These are phyloP conservation scores for Trichoderma guizhouense DNA, from an alignment of 2,329 filamentous ascomycete genomes.

Conservation along the genomic window DNA sequence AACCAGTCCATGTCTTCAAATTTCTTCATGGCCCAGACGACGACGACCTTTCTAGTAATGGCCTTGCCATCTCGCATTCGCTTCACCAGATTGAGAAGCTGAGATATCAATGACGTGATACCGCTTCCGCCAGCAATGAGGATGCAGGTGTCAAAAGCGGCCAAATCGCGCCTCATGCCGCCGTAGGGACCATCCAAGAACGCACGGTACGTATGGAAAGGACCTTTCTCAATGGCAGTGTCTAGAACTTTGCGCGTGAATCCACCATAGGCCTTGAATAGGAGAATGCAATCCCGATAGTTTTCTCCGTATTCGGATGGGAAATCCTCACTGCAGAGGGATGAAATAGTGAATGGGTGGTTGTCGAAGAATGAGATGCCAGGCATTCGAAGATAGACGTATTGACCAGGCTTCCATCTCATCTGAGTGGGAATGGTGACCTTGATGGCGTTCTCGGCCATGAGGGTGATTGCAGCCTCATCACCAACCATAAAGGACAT, in stretches of 20 bases:
- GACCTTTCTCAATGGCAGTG: slow-evolving; percentile 78
- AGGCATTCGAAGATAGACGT: slow-evolving; percentile 91
- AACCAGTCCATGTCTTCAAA: slow-evolving; percentile 98
- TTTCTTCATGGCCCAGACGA: slow-evolving; percentile 90
- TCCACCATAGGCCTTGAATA: slow-evolving; percentile 87
- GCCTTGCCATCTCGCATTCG: slow-evolving; percentile 93
- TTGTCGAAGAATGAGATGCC: slow-evolving; percentile 88
- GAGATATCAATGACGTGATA: slow-evolving; percentile 88
- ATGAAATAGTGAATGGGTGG: slow-evolving; percentile 93
- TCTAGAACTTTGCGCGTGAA: slow-evolving; percentile 86
- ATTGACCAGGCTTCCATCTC: slow-evolving; percentile 90
- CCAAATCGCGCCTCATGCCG: slow-evolving; percentile 84
- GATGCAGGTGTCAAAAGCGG: slow-evolving; percentile 90
- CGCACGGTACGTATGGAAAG: slow-evolving; percentile 86
- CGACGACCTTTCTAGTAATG: slow-evolving; percentile 83
- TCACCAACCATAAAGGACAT: slow-evolving; percentile 84
- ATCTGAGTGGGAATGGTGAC: slow-evolving; percentile 91
- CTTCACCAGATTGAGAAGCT: slow-evolving; percentile 91
- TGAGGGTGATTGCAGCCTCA: slow-evolving; percentile 81
- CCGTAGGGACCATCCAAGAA: slow-evolving; percentile 95
- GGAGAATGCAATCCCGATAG: slow-evolving; percentile 83
- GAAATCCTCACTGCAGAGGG: slow-evolving; percentile 88
- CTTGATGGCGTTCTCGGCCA: slow-evolving; percentile 93
- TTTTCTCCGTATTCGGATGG: slow-evolving; percentile 86
- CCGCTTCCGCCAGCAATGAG: slow-evolving; percentile 92